Conservation (phyloP, 1,139 yeast species). For the Saccharomycopsis hybrid region DNA sequence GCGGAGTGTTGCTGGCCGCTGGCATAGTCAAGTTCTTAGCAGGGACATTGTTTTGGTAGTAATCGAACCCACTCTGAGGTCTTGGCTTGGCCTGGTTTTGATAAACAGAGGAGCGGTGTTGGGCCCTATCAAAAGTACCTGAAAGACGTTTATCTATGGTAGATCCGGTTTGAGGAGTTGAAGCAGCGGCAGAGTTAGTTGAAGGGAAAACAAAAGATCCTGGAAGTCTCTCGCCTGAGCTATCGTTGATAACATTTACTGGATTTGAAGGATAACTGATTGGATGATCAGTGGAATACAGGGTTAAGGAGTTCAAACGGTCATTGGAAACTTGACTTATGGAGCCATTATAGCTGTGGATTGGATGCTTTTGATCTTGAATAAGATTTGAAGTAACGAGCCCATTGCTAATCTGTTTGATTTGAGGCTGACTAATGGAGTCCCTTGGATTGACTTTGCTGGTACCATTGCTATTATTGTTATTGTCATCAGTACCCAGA, state of each 20-base stretch:
- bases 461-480: background rate
- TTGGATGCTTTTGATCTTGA: slow-evolving; percentile 3
- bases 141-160: too few relatives aligned
- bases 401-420: background rate
- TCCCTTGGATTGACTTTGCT: background rate
- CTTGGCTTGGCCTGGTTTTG: background rate
- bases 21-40: slow-evolving; percentile 15
- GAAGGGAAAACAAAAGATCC: background rate
- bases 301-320: slow-evolving; percentile 10
- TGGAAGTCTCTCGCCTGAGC: background rate
- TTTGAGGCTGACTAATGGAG: background rate
- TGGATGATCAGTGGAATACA: slow-evolving; percentile 7
- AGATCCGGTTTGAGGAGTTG: too few relatives aligned
- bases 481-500: too few relatives aligned
- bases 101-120: background rate
- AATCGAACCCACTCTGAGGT: background rate
- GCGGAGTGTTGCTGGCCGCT: background rate
- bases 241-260: background rate
- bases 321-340: slow-evolving; percentile 6
- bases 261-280: background rate
- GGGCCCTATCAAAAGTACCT: background rate
- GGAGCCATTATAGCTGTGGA: slow-evolving; percentile 9
- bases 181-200: too few relatives aligned
- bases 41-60: slow-evolving; percentile 8
- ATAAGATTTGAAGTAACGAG: too few relatives aligned